A percentile compares a stretch with the other conserved stretches of the same genome.
Evolutionary conservation across 176 grass and related monocot species (phyloP).

Genomic region (Ananas comosus): DNA sequence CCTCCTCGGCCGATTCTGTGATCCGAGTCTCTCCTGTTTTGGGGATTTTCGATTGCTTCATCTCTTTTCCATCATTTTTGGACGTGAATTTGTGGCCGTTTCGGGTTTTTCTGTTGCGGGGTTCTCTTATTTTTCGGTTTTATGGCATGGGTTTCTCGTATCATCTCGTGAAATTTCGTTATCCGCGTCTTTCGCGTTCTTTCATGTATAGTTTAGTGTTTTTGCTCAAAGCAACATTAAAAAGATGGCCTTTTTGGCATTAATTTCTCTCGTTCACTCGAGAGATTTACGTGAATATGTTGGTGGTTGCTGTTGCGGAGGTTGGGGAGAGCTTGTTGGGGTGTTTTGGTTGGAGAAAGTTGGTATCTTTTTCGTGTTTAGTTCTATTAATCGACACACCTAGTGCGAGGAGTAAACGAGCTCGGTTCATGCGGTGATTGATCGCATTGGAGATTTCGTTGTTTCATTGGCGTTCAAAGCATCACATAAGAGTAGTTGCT

Average conservation of each 20-base stretch:
- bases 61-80: slow-evolving; percentile 9
- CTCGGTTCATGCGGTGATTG: background rate
- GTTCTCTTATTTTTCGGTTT: slow-evolving; percentile 8
- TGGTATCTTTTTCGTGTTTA: slow-evolving; percentile 3
- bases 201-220: slow-evolving; percentile 7
- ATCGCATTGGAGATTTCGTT: background rate
- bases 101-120: background rate
- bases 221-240: background rate
- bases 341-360: slow-evolving; percentile 14
- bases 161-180: slow-evolving; percentile 4
- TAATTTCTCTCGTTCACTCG: slow-evolving; percentile 8
- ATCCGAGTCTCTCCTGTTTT: slow-evolving; percentile 12
- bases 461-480: background rate
- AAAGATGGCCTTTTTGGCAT: background rate
- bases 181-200: slow-evolving; percentile 6
- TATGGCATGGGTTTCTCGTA: slow-evolving; percentile 7
- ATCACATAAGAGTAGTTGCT: background rate
- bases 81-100: slow-evolving; percentile 20
- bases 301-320: background rate
- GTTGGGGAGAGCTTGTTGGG: slow-evolving; percentile 4
- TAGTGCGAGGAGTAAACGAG: background rate
- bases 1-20: slow-evolving; percentile 10
- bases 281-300: background rate
- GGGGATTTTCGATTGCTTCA: background rate
- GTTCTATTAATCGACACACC: background rate